These are phyloP conservation scores for Fusarium metavorans DNA, from an alignment of 2,329 filamentous ascomycete genomes.

Conservation along the genomic window DNA sequence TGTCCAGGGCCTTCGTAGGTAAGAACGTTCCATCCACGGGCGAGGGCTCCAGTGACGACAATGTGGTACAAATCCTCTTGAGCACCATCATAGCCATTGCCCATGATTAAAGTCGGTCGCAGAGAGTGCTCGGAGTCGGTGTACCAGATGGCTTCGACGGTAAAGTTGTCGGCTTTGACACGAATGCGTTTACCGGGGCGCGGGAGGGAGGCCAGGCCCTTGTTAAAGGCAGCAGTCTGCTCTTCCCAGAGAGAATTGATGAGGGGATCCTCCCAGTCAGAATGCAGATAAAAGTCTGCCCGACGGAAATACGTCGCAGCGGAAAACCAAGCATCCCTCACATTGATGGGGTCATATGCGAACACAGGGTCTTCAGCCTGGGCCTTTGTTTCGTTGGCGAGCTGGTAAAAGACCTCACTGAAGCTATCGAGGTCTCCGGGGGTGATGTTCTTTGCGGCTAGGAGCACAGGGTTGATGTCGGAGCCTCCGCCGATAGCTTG, in stretches of 20 bases:
- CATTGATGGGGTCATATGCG: slow-evolving; percentile 41
- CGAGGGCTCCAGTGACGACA: slow-evolving; percentile 49
- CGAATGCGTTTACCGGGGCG: slow-evolving; percentile 51
- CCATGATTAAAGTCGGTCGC: slow-evolving; percentile 54
- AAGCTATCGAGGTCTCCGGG: slow-evolving; percentile 42
- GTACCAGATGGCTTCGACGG: slow-evolving; percentile 53
- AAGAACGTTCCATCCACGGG: slow-evolving; percentile 57
- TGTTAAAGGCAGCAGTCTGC: slow-evolving; percentile 53
- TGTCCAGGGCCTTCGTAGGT: slow-evolving; percentile 62
- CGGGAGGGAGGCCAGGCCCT: slow-evolving; percentile 50
- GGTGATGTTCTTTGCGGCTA: slow-evolving; percentile 43
- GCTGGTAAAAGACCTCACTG: slow-evolving; percentile 32
- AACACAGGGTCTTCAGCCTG: slow-evolving; percentile 34
- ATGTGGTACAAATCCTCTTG: slow-evolving; percentile 58
- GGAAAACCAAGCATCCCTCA: slow-evolving; percentile 48
- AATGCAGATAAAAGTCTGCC: slow-evolving; percentile 57
- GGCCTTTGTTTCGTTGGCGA: slow-evolving; percentile 40
- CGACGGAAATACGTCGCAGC: slow-evolving; percentile 57
- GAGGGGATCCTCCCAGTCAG: slow-evolving; percentile 54
- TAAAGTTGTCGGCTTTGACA: slow-evolving; percentile 47
- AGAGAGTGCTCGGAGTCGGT: slow-evolving; percentile 29
- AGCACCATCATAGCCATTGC: slow-evolving; percentile 56
- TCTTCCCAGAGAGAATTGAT: slow-evolving; percentile 54
- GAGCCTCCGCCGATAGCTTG: slow-evolving; percentile 6
- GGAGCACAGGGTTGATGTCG: slow-evolving; percentile 50